Base-by-base conservation (phyloP, 495 filamentous ascomycete genomes). In the Clavariopsis aquatica region DNA sequence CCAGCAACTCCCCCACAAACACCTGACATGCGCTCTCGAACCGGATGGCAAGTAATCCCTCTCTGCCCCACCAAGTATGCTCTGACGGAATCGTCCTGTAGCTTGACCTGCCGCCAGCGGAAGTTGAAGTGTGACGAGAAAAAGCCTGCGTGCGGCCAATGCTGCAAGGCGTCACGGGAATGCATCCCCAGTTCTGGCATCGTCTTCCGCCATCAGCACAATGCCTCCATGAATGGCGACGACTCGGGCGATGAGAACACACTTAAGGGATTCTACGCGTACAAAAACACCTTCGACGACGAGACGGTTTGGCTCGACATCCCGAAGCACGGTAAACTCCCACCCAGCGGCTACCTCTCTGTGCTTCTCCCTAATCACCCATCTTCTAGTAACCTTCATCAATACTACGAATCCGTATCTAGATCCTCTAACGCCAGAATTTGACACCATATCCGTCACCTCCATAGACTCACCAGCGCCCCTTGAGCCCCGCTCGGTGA, bases 141-240 rank as follows among this genome's bases (percentile, higher is more conserved):
- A 73, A 82, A 80, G 49, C 84, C 84, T 22, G 72, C 78, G 49
- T 86, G 84, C 68, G 78, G 81, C 38, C 84, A 84, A 72, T 86
- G 85, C 75, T 74, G 74, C 65, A 86, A 85, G 71, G 85, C 83
- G 5, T 79, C 78, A 10, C 77, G 86, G 64, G 79, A 84, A 69
- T 89, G 86, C 72, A 79, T 81, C 23, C 84, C 83, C 13, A 84
- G 83, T 65, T 83, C 84, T 62, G 85, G 85, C 43, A 82, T 88
- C 56, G 81, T 87, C 20, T 89, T 88, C 69, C 81, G 86, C 36
- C 86, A 89, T 73, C 86, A 89, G 68, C 86, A 89, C 71, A 89
- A 89, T 81, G 85, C 86, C 2, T 87, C 85, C 8, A 86, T 89
- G 85, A 89, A 88, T 60, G 78, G 80, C 8, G 64, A 70, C 26